Evolutionary conservation across 192 early-diverging fungal genomes (phyloP), one percentile per base, ranked within the genome.

Genomic region (Gryganskiella cystojenkinii): DNA sequence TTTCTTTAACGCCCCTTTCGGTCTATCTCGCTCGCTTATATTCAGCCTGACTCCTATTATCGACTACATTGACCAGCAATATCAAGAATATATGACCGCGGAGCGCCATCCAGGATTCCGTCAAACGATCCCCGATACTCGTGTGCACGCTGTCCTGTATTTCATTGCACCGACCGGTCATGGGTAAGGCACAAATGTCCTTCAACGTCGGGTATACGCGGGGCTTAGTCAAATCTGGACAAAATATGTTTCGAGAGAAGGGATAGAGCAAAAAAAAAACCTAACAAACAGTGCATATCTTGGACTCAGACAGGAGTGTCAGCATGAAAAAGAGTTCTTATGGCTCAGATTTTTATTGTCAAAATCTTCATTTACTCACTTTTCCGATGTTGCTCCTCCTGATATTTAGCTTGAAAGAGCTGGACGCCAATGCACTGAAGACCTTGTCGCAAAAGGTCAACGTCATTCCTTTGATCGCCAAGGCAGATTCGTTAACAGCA

Each of bases 161-260:
- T 99, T 99, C 80, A 94, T 99, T 79, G 90, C 91, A 40, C 95
- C 97, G 50, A 96, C 92, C 64, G 96, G 96, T 46, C 95, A 96
- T 85, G 88, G 85, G 92, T 86, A 83, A 56, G 66, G n/a, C 25
- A 5, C 52, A 22, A n/a, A n/a, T n/a, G n/a, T n/a, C n/a, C n/a
- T n/a, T n/a, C n/a, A n/a, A n/a, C n/a, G n/a, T n/a, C n/a, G n/a
- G n/a, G n/a, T n/a, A n/a, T n/a, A n/a, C n/a, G n/a, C n/a, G n/a
- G n/a, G n/a, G n/a, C n/a, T n/a, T n/a, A n/a, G n/a, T n/a, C n/a
- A n/a, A n/a, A n/a, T n/a, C n/a, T n/a, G n/a, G n/a, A n/a, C n/a
- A n/a, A n/a, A n/a, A n/a, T n/a, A n/a, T n/a, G n/a, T n/a, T n/a
- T n/a, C n/a, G n/a, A n/a, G n/a, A n/a, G n/a, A n/a, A n/a, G n/a